Conservation (phyloP, 768 basidiomycete genomes). For the Boletus subparvulus region DNA sequence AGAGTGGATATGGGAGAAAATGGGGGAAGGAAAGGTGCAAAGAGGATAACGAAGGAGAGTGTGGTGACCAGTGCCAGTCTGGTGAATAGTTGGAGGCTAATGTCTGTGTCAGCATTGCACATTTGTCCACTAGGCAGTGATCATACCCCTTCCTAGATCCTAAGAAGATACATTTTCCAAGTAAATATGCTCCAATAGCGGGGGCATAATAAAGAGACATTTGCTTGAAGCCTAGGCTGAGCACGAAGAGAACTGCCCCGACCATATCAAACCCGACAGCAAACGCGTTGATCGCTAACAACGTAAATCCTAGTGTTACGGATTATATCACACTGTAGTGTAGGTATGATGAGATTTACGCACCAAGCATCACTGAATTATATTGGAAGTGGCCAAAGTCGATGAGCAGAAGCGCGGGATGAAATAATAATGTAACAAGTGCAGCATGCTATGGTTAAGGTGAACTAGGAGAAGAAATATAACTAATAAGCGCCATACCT, state of each 20-base stretch:
- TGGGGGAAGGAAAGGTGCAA: slow-evolving; percentile 77
- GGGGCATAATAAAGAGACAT: slow-evolving; percentile 96
- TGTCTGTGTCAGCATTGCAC: neutral
- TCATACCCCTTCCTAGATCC: slow-evolving; percentile 70
- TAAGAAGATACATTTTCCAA: slow-evolving; percentile 86
- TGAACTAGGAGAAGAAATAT: neutral
- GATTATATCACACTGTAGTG: neutral
- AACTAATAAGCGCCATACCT: slow-evolving; percentile 46
- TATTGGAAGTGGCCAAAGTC: slow-evolving; percentile 97
- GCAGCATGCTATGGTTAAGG: slow-evolving; percentile 44
- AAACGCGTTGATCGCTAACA: slow-evolving; percentile 70
- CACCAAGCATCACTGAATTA: slow-evolving; percentile 91
- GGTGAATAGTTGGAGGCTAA: slow-evolving; percentile 54
- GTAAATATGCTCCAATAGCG: slow-evolving; percentile 84
- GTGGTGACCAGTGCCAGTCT: slow-evolving; percentile 64
- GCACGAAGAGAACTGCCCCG: slow-evolving; percentile 78
- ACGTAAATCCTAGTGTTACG: slow-evolving; percentile 54
- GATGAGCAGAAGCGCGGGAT: slow-evolving; percentile 80
- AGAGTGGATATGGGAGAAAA: slow-evolving; percentile 52
- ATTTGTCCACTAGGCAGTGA: neutral
- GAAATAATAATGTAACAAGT: slow-evolving; percentile 69
- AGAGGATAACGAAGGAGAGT: slow-evolving; percentile 64
- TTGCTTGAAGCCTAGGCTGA: slow-evolving; percentile 91
- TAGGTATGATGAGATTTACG: slow-evolving; percentile 17
- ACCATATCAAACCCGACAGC: slow-evolving; percentile 65